Base-by-base conservation (phyloP, 139 green algal species). In the Volvox reticuliferus region DNA sequence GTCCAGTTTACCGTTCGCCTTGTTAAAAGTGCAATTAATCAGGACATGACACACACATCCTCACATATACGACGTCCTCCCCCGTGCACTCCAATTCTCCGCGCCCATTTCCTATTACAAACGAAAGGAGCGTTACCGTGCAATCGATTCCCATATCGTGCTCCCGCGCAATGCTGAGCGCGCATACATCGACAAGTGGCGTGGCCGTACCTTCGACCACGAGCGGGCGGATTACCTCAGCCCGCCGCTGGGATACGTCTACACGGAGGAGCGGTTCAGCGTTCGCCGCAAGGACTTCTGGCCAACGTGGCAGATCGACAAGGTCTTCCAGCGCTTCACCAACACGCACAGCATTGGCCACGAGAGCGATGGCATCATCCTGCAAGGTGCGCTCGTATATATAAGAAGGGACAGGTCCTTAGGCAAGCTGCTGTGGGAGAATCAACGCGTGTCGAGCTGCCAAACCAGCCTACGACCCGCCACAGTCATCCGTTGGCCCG, bases 321-420 rank as follows among this genome's bases (percentile, higher is more conserved):
- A 96, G 87, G 87, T 91, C 22, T 86, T 91, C 30, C 33, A 44
- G 62, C 87, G 87, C 19, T 97, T 99, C 92, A 97, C 99, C 61
- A 94, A 95, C 67, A 89, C 86, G 50, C 30, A 62, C 50, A 76
- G 92, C 0, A 92, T 99, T 9, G 94, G 84, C 44, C 98, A 99
- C 91, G 98, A 99, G 95, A 94, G 95, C 1, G 98, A 99, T 79
- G 98, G 98, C 0, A 95, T 99, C 82, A 99, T 99, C 83, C 95
- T 99, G 55, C 97, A 99, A 93, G 94, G 89, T 92, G 81, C 0
- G 78, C 44, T 5, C 44, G 44, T 55, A 9, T 5, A 55, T 55
- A 9, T 55, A 55, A 5, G 44, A 9, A 14, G 9, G 44, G 44
- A 9, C 44, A 55, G 44, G 44, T 9, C 9, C 44, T 55, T 55